These are phyloP conservation scores for Populus hybrid DNA, from an alignment of 441 rosid genomes.

Conservation along the genomic window DNA sequence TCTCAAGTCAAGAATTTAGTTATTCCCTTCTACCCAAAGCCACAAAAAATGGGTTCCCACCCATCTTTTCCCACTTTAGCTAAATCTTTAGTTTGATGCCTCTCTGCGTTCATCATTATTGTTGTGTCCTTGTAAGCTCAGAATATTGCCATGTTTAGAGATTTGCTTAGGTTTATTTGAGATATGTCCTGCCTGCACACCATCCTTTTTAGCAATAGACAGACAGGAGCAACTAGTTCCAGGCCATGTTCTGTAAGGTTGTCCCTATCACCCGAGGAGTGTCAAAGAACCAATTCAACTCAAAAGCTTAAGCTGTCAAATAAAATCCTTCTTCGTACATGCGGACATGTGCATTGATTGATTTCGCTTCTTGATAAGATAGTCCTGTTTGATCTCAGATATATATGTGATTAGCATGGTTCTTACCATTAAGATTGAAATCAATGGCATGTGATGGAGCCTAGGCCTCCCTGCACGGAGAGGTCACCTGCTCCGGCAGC, in stretches of 20 bases:
- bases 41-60: constrained; percentile 71
- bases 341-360: no score
- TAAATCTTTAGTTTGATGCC: constrained; percentile 34
- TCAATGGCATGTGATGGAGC: not conserved
- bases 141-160: constrained; percentile 40
- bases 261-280: not conserved
- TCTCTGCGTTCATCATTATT: constrained; percentile 25
- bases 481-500: not conserved
- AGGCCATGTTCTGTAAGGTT: constrained; percentile 6
- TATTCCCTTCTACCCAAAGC: constrained; percentile 62
- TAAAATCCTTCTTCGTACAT: no score
- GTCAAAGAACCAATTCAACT: no score
- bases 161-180: constrained; percentile 29
- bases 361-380: no score
- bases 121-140: constrained; percentile 21
- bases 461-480: not conserved
- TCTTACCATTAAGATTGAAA: not conserved
- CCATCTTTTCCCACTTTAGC: constrained; percentile 26
- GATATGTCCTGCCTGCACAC: constrained; percentile 9
- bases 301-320: no score
- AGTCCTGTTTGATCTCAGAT: no score
- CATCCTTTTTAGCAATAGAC: constrained; percentile 2
- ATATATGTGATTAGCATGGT: not conserved
- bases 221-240: not conserved
- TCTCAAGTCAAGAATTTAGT: constrained; percentile 71